Percentiles rank a stretch among this genome's conserved stretches.
phyloP scores from a whole-genome alignment of 495 filamentous ascomycete species.

The Aspergillus egyptiacus region DNA sequence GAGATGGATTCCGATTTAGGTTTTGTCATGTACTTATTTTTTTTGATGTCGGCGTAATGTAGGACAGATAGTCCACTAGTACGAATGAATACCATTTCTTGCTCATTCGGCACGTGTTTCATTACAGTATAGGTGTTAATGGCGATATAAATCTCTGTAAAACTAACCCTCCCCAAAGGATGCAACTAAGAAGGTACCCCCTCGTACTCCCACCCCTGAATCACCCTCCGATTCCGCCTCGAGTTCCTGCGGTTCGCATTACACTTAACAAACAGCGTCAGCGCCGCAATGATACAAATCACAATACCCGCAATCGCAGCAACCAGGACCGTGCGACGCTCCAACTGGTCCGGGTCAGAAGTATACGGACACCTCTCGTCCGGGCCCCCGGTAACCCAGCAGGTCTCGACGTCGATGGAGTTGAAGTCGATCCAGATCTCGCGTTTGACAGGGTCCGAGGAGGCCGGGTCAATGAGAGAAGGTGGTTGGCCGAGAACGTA shows the following conservation, averaged over 20 bases:
- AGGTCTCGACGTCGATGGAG: conserved; percentile 44
- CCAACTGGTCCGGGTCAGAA: conserved; percentile 29
- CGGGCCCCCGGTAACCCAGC: conserved; percentile 52
- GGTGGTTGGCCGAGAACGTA: conserved; percentile 23
- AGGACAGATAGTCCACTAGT: conserved; percentile 5
- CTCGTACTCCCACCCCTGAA: conserved; percentile 61
- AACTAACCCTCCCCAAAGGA: no score
- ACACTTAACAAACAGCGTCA: conserved; percentile 61
- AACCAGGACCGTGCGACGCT: conserved; percentile 48
- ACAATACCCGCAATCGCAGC: conserved; percentile 54
- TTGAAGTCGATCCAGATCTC: conserved; percentile 57
- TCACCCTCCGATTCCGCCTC: conserved; percentile 44
- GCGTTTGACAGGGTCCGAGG: conserved; percentile 17
- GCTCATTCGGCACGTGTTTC: no score
- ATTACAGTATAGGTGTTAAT: no score
- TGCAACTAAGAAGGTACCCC: conserved; percentile 49
- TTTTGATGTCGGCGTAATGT: no score
- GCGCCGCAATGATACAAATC: conserved; percentile 49
- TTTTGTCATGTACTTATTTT: conserved; percentile 7
- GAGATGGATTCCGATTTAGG: conserved; percentile 1
- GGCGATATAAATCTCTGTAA: no score
- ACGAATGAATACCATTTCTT: conserved; percentile 4
- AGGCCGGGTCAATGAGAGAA: conserved; percentile 22
- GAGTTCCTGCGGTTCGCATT: conserved; percentile 52
- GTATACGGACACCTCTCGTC: conserved; percentile 51